phyloP scores from a whole-genome alignment of 2,329 filamentous ascomycete species.

The Chrysoporthe puriensis region DNA sequence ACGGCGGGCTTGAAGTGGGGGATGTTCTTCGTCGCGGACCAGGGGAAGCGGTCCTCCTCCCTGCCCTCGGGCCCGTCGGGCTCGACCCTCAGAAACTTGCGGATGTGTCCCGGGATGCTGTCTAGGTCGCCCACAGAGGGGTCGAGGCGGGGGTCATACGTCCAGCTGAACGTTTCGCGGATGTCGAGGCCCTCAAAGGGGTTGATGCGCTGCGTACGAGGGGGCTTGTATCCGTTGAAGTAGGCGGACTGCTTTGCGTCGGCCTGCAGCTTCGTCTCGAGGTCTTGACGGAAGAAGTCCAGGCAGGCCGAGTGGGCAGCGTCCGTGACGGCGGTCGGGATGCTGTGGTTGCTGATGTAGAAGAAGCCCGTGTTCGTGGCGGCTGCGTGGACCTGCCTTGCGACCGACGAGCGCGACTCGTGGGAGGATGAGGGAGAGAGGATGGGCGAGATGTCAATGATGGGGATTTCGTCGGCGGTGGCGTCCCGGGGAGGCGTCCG shows the following conservation, averaged over 20 bases:
- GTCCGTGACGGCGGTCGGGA: slow-evolving; percentile 38
- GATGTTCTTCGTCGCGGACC: slow-evolving; percentile 53
- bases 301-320: slow-evolving; percentile 40
- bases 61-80: slow-evolving; percentile 27
- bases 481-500: slow-evolving; percentile 43
- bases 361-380: slow-evolving; percentile 59
- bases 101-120: slow-evolving; percentile 48
- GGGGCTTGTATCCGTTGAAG: slow-evolving; percentile 52
- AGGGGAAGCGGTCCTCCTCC: slow-evolving; percentile 47
- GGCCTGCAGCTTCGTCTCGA: slow-evolving; percentile 46
- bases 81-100: slow-evolving; percentile 48
- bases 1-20: slow-evolving; percentile 52
- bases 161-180: slow-evolving; percentile 55
- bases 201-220: slow-evolving; percentile 51
- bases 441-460: slow-evolving; percentile 56
- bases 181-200: slow-evolving; percentile 53
- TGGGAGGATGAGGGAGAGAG: slow-evolving; percentile 21
- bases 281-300: slow-evolving; percentile 53
- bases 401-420: slow-evolving; percentile 27
- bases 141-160: slow-evolving; percentile 58
- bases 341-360: slow-evolving; percentile 56
- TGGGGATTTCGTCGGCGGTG: slow-evolving; percentile 50
- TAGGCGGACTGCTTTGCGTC: slow-evolving; percentile 43
- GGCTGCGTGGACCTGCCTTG: slow-evolving; percentile 39
- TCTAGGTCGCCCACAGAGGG: slow-evolving; percentile 46